Percentiles rank a stretch among this genome's conserved stretches.
phyloP scores from a whole-genome alignment of 2,329 filamentous ascomycete species.

The Dactylellina haptotyla region DNA sequence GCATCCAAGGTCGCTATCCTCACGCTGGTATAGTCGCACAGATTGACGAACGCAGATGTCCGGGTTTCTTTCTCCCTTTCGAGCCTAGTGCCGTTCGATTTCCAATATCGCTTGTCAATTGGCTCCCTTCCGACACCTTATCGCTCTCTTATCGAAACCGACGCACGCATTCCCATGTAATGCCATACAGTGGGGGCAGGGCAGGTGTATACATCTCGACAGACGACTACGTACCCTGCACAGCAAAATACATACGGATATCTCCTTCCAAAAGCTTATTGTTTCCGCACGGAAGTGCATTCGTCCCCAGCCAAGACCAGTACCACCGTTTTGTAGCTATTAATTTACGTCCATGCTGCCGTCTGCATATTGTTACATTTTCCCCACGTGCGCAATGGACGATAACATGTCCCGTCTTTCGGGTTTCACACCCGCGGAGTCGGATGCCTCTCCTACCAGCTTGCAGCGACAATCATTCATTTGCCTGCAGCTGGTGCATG shows the following conservation, averaged over 20 bases:
- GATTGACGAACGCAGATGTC: background rate
- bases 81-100: slow-evolving; percentile 31
- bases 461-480: background rate
- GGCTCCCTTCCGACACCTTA: slow-evolving; percentile 25
- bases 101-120: slow-evolving; percentile 39
- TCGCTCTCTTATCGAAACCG: slow-evolving; percentile 23
- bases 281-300: background rate
- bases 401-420: background rate
- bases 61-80: slow-evolving; percentile 28
- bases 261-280: background rate
- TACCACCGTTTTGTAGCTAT: too few relatives aligned
- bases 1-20: too few relatives aligned
- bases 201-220: background rate
- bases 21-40: background rate
- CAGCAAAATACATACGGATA: too few relatives aligned
- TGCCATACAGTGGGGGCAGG: background rate
- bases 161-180: background rate
- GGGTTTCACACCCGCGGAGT: slow-evolving; percentile 1
- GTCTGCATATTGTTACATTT: too few relatives aligned
- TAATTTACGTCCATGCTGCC: too few relatives aligned
- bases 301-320: too few relatives aligned
- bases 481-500: background rate
- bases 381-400: background rate
- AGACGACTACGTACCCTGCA: background rate
- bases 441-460: slow-evolving; percentile 6